Evolutionary conservation across 257 asterid species (phyloP), one percentile per base, ranked within the genome.

Genomic region (Lavandula angustifolia): DNA sequence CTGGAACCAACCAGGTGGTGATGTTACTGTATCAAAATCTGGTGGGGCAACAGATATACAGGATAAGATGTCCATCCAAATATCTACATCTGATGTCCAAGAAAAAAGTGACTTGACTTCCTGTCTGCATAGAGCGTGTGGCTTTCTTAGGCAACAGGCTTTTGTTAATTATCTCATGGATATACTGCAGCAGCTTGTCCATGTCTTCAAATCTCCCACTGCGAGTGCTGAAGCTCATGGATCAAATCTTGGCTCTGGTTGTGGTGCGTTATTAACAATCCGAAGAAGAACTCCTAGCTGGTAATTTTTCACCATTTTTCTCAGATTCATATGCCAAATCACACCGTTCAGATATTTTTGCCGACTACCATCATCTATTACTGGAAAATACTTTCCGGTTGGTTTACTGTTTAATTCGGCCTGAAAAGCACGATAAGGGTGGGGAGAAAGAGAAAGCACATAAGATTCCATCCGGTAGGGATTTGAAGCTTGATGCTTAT

Each of bases 1-100:
- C 81, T 94, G 99, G 99, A 87, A 94, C 79, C 99, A 94, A 64
- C 92, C 97, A n/a, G 87, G 96, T 54, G 66, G 76, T 64, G 97
- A 87, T 78, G 86, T 80, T 59, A 70, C 89, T 69, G 78, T 58
- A 41, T 77, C 85, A 67, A 94, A 91, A 83, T 77, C 85, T 43
- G 76, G 82, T 58, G 82, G 83, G 59, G 71, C 79, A 42, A 57
- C 78, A 14, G 99, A 90, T 70, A 31, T 77, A 17, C 85, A 77
- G 78, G 99, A 94, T 69, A 90, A 82, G 75, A 70, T 80, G 47
- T 44, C 80, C 62, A 64, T 65, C 69, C 96, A 74, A 48, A 69
- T 72, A 27, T 67, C 96, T 51, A 51, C 83, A 49, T 54, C 74
- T 71, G 96, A 85, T 56, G 76, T 80, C 54, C 84, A 64, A 58